Evolutionary conservation across 345 rosid genomes (phyloP).

Genomic region (Eucalyptus rudis): DNA sequence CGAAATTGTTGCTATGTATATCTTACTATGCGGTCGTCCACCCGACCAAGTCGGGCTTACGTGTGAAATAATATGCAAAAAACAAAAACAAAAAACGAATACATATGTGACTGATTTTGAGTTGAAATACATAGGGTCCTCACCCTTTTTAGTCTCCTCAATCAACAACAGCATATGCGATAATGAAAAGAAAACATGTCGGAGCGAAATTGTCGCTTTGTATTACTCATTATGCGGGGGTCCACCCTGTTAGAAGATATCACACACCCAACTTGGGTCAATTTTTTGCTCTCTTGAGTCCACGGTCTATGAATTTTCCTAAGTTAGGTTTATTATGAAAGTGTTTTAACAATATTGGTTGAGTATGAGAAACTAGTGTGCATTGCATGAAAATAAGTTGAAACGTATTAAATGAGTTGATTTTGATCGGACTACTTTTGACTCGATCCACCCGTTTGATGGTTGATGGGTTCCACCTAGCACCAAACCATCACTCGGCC

Average conservation of each 20-base stretch:
- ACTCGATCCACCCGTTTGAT: too few species aligned
- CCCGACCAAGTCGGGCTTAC: neutral
- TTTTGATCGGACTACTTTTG: neutral
- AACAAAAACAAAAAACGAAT: too few species aligned
- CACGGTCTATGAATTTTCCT: neutral
- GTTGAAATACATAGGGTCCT: neutral
- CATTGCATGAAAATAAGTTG: neutral
- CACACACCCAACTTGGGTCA: neutral
- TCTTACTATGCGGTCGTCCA: neutral
- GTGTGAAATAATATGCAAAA: neutral
- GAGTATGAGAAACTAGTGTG: neutral
- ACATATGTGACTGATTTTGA: neutral
- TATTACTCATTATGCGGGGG: neutral
- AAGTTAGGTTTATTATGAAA: too few species aligned
- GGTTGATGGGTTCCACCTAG: neutral
- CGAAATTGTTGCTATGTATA: neutral
- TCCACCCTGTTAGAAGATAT: neutral
- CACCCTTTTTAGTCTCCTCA: neutral
- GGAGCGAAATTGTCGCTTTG: neutral
- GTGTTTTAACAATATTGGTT: neutral
- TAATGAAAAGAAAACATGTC: neutral
- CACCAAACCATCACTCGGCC: neutral
- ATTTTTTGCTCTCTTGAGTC: neutral
- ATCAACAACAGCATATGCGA: neutral
- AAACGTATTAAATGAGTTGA: accelerated